phyloP scores from a whole-genome alignment of 768 basidiomycete genomes.

The Lactifluus volemus region DNA sequence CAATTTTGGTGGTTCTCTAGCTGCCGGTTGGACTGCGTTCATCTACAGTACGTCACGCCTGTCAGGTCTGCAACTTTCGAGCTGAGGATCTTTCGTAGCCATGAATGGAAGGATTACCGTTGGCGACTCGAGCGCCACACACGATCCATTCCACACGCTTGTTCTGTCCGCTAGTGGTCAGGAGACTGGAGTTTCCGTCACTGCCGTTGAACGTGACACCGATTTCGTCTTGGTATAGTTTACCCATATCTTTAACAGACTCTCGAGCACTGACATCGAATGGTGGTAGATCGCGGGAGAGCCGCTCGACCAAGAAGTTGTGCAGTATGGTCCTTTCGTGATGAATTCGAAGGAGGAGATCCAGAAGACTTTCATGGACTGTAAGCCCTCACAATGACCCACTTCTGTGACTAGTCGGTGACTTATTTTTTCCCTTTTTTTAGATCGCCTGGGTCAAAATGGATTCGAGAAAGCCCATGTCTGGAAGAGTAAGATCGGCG shows the following conservation, averaged over 20 bases:
- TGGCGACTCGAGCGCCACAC: conserved; percentile 38
- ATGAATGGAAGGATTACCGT: conserved; percentile 59
- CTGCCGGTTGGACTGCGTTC: conserved; percentile 85
- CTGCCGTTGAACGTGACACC: conserved; percentile 49
- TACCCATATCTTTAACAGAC: background rate
- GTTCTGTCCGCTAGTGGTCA: conserved; percentile 57
- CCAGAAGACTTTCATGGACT: conserved; percentile 73
- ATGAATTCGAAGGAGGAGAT: conserved; percentile 79
- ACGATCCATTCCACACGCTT: conserved; percentile 67
- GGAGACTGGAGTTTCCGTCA: conserved; percentile 63
- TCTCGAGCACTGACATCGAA: background rate
- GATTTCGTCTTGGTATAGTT: conserved; percentile 62
- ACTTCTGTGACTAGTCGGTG: background rate
- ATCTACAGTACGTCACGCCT: conserved; percentile 54
- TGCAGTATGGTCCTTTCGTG: conserved; percentile 85
- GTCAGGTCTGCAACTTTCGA: background rate
- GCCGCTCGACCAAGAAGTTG: conserved; percentile 80
- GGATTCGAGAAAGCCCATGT: conserved; percentile 86
- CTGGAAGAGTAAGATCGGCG: conserved; percentile 81
- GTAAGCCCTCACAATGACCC: conserved; percentile 31
- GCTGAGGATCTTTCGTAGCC: conserved; percentile 32
- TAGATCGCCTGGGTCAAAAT: conserved; percentile 67
- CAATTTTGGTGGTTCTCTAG: conserved; percentile 28
- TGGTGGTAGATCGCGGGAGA: conserved; percentile 63
- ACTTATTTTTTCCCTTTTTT: conserved; percentile 12